phyloP scores from a whole-genome alignment of 768 basidiomycete genomes.

The Auriculariales sp. region DNA sequence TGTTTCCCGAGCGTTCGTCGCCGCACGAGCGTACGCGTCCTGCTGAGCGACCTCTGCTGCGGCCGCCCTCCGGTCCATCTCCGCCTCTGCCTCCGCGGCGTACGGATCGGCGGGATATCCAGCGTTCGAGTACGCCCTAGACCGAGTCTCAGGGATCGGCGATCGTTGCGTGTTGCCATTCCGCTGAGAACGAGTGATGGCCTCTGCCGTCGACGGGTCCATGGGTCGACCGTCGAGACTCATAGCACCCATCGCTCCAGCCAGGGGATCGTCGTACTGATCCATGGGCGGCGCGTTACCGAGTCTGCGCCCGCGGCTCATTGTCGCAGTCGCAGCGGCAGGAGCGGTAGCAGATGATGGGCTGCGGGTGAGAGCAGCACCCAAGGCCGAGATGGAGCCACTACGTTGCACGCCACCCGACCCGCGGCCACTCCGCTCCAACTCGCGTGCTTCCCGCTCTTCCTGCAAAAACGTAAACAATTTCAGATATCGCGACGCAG shows the following conservation, averaged over 20 bases:
- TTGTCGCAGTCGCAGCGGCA: not conserved
- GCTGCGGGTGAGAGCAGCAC: not conserved
- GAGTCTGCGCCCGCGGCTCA: conserved; percentile 1
- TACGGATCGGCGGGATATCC: not conserved
- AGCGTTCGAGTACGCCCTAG: not conserved
- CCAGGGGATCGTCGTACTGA: not conserved
- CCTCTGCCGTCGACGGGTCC: not conserved
- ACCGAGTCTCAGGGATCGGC: not conserved
- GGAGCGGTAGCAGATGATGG: not conserved
- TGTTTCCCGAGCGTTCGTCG: not conserved
- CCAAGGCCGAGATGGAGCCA: not conserved
- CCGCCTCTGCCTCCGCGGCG: not conserved
- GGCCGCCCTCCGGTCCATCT: not conserved
- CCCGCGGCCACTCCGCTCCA: not conserved
- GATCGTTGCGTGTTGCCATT: not conserved
- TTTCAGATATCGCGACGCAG: not conserved
- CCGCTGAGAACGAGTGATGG: no score
- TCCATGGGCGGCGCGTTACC: not conserved
- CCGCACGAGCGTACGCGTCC: not conserved
- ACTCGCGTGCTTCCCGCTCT: conserved; percentile 1
- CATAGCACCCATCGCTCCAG: not conserved
- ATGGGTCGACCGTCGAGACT: not conserved
- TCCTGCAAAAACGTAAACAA: not conserved
- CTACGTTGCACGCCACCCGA: not conserved
- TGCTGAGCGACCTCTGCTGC: not conserved